Conservation (phyloP, 2,329 filamentous ascomycete species). For the Eurotiales sp. region DNA sequence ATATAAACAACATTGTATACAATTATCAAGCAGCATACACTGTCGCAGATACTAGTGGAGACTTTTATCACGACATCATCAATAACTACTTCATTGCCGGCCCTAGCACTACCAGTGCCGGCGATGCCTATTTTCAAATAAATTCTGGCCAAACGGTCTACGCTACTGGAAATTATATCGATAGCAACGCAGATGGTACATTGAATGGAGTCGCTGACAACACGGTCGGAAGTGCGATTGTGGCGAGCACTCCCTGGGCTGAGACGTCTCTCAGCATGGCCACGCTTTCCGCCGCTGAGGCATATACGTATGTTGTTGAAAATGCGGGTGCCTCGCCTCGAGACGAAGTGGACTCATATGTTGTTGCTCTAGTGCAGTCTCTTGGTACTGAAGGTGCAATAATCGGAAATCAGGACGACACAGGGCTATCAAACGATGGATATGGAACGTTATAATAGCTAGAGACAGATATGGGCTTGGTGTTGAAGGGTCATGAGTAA, state of each 20-base stretch:
- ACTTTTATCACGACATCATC: slow-evolving; percentile 51
- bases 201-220: slow-evolving; percentile 39
- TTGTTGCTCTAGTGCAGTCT: background rate
- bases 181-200: slow-evolving; percentile 47
- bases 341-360: background rate
- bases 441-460: background rate
- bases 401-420: slow-evolving; percentile 1
- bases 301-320: slow-evolving; percentile 1
- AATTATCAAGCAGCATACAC: slow-evolving; percentile 58
- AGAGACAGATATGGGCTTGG: too few relatives aligned
- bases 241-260: background rate
- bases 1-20: slow-evolving; percentile 51
- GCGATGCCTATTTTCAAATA: slow-evolving; percentile 53
- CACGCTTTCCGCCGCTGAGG: background rate
- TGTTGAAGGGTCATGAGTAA: too few relatives aligned
- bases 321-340: slow-evolving; percentile 2
- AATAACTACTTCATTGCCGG: slow-evolving; percentile 58
- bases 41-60: slow-evolving; percentile 47
- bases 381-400: background rate
- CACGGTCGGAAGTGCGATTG: background rate
- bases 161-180: slow-evolving; percentile 52
- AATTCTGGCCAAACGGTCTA: slow-evolving; percentile 54
- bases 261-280: background rate
- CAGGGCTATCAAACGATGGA: slow-evolving; percentile 1
- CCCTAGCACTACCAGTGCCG: slow-evolving; percentile 41